Evolutionary conservation across 2,329 filamentous ascomycete species (phyloP).

Genomic region (Microcera coccophila): DNA sequence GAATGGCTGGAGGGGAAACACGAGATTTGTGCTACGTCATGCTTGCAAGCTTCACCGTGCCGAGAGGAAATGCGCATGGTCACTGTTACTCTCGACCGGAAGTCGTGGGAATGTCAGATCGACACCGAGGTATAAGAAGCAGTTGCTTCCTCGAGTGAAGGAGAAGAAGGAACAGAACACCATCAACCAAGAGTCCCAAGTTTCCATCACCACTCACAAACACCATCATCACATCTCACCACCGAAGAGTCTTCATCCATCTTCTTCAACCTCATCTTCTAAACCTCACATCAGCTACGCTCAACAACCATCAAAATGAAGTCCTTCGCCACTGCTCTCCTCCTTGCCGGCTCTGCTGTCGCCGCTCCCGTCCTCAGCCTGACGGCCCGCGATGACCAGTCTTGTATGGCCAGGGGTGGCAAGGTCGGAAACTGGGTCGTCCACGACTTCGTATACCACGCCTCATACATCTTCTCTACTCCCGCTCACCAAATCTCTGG

Average conservation of each 20-base stretch:
- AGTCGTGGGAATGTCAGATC: too few relatives aligned
- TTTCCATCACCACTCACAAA: not conserved
- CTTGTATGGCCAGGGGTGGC: conserved; percentile 22
- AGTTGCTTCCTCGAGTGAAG: not conserved
- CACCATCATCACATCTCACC: not conserved
- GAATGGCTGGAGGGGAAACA: not conserved
- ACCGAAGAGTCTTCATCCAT: not conserved
- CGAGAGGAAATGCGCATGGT: not conserved
- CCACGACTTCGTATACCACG: conserved; percentile 44
- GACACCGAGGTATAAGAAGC: not conserved
- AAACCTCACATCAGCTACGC: not conserved
- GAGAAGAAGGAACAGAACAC: not conserved
- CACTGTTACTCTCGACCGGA: too few relatives aligned
- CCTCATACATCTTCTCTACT: conserved; percentile 45
- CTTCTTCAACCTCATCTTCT: too few relatives aligned
- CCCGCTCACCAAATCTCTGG: conserved; percentile 47
- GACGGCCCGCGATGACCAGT: conserved; percentile 10
- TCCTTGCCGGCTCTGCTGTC: conserved; percentile 26
- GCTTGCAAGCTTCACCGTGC: not conserved
- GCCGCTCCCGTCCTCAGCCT: conserved; percentile 22
- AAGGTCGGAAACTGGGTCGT: conserved; percentile 37
- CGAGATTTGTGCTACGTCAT: conserved; percentile 3
- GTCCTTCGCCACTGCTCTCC: conserved; percentile 21
- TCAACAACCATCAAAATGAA: conserved; percentile 19
- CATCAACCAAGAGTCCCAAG: not conserved